Conservation (phyloP, 2,329 filamentous ascomycete species). For the Herpotrichia juniperi region DNA sequence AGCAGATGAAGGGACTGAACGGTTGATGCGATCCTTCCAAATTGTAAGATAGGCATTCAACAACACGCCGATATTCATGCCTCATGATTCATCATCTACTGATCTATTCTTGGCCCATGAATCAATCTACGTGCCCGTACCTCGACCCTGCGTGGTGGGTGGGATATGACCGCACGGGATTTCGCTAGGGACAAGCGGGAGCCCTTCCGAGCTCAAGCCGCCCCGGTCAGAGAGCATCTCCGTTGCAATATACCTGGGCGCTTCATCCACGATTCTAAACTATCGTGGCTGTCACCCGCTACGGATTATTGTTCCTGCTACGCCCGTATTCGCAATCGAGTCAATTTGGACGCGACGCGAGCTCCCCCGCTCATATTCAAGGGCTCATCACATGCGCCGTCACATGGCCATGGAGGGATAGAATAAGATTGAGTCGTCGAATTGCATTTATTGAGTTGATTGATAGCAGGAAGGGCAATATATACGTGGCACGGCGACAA, state of each 20-base stretch:
- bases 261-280: not conserved
- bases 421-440: not conserved
- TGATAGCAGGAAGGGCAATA: slow-evolving; percentile 14
- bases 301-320: not conserved
- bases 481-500: slow-evolving; percentile 29
- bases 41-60: not conserved
- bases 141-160: slow-evolving; percentile 24
- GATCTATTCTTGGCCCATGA: slow-evolving; percentile 26
- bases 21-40: not conserved
- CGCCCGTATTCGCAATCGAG: slow-evolving; percentile 1
- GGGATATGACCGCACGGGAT: slow-evolving; percentile 13
- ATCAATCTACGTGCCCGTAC: slow-evolving; percentile 22
- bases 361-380: not conserved
- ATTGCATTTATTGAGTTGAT: slow-evolving; percentile 2
- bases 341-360: not conserved
- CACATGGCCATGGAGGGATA: not conserved
- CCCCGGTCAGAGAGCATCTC: slow-evolving; percentile 16
- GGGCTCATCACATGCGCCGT: slow-evolving; percentile 14
- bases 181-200: slow-evolving; percentile 35
- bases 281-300: not conserved
- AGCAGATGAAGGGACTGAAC: not conserved
- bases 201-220: slow-evolving; percentile 37
- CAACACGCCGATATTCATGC: not conserved
- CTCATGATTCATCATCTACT: slow-evolving; percentile 4
- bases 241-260: slow-evolving; percentile 5